Conservation (phyloP, 306 rosid species). For the Luffa aegyptiaca region DNA sequence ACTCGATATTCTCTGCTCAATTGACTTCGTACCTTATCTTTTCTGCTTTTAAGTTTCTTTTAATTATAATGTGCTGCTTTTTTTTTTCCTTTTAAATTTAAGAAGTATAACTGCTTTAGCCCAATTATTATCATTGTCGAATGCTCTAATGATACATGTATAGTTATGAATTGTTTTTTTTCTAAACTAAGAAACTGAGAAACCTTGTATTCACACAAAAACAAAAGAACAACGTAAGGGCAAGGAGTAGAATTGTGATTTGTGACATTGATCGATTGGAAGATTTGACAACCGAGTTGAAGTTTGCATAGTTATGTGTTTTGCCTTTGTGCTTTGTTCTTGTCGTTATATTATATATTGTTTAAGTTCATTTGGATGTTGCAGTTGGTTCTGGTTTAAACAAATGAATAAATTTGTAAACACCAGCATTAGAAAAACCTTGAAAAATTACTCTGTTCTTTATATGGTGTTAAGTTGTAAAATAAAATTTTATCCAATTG, state of each 20-base stretch:
- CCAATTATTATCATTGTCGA: not conserved
- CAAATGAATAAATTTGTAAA: not conserved
- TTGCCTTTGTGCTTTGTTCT: not conserved
- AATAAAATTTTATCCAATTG: slow-evolving; percentile 1
- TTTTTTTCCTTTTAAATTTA: not conserved
- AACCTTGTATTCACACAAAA: too few relatives aligned
- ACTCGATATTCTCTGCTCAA: not conserved
- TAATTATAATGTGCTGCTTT: not conserved
- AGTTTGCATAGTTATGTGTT: not conserved
- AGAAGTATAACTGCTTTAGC: not conserved
- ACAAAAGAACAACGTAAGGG: too few relatives aligned
- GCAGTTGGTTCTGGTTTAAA: not conserved
- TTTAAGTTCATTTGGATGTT: not conserved
- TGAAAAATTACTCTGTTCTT: not conserved
- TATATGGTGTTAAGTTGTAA: not conserved
- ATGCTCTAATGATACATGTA: not conserved
- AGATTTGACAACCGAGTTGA: not conserved
- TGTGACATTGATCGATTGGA: not conserved
- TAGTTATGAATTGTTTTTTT: not conserved
- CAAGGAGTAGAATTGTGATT: too few relatives aligned
- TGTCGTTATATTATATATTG: not conserved
- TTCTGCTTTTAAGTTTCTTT: not conserved
- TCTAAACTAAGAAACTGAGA: too few relatives aligned
- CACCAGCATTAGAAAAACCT: not conserved
- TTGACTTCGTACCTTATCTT: not conserved